Evolutionary conservation across 176 grass and related monocot genomes (phyloP), one percentile per base, ranked within the genome.

Genomic region (Pontederia crassipes): DNA sequence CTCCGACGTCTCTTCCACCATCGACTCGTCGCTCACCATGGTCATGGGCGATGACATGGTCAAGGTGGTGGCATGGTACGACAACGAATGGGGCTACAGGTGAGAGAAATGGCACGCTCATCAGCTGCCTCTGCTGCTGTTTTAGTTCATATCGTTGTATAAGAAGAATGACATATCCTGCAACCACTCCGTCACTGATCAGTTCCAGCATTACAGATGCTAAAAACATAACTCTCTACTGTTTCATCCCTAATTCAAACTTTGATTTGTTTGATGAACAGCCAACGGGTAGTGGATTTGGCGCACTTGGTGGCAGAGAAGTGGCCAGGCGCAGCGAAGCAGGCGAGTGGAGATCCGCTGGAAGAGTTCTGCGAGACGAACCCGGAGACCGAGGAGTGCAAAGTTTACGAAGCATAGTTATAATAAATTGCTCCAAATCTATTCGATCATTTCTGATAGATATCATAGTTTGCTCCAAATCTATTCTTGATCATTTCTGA

Each of bases 1-100:
- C 87, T 78, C 79, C 17, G 84, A 98, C 35, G 93, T 92, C 4
- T 98, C 93, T 40, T 83, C 77, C 71, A 81, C 87, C 56, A 88
- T 98, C 32, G 93, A 98, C 73, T 72, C 87, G 0, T 98, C 93
- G 11, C 79, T 98, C 66, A 92, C 81, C 52, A 98, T 98, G 93
- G 93, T 98, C 54, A 98, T 98, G 93, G 93, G 93, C 14, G 84
- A 92, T 53, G 93, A 98, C 76, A 98, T 98, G 93, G 87, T 98
- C 51, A 98, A 98, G 81, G 93, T 98, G 70, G 87, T 98, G 28
- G 93, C 87, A n/a, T 98, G 93, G 93, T 98, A 98, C 67, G 93
- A 98, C 84, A 98, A 98, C 61, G 93, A 98, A 68, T 98, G 93
- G 93, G 93, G 84, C 0, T 98, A 98, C 81, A 97, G 93, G 93